Base-by-base conservation (phyloP, 1,139 yeast genomes). In the Hyphopichia fennica region DNA sequence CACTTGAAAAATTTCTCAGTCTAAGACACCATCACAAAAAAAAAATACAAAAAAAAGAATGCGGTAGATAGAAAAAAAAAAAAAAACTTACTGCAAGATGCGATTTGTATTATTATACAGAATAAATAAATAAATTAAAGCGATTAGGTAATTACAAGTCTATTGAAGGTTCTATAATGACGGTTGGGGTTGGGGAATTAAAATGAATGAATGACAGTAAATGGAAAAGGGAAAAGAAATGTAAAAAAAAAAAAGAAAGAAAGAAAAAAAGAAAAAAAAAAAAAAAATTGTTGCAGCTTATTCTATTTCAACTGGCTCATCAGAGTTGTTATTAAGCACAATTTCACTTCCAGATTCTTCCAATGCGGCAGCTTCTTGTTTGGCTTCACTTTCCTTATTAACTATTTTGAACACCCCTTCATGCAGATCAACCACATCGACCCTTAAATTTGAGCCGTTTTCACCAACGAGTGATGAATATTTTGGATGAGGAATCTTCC, bases 401-500 rank as follows among this genome's bases (percentile, higher is more conserved):
- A 36, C 45, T n/a, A 56, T 42, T 37, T 48, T 41, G 42, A 56
- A 65, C 9, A 57, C 51, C 10, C 69, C 57, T 28, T 53, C 54
- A 16, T 55, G 54, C 17, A 48, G 56, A 44, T 63, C 66, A 9
- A 62, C 49, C 22, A 53, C 39, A 1, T 41, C 41, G 7, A 60
- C 39, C 19, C 45, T 45, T 41, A 69, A 52, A 39, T 60, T 51
- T n/a, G 45, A 41, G 2, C 56, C 57, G 19, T 37, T 20, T 2
- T 29, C 39, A 1, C 61, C 63, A 29, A 53, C 39, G 4, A 63
- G 57, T 9, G 40, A 41, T 14, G 55, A 43, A 39, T 47, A 62
- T 38, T 58, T 56, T 18, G 72, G 67, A 53, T 87, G 96, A 0
- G 81, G 72, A 36, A 89, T 69, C 4, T 70, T 63, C 96, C 96